These are phyloP conservation scores for Plasmodium blacklocki DNA, from an alignment of 169 alveolate species.

Conservation along the genomic window DNA sequence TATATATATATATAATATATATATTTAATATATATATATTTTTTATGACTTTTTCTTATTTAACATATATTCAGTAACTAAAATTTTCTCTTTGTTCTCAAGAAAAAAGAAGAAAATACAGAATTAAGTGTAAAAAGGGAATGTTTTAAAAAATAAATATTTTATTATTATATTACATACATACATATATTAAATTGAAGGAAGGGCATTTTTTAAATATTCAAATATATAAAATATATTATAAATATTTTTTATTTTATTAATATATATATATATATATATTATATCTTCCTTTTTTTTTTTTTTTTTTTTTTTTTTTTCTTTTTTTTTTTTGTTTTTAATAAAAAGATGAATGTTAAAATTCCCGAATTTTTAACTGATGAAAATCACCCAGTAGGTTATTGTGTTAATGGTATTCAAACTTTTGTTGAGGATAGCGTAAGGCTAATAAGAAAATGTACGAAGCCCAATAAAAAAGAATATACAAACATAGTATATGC, in stretches of 20 bases:
- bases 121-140: too few relatives aligned
- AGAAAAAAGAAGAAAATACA: too few relatives aligned
- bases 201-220: too few relatives aligned
- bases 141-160: too few relatives aligned
- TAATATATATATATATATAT: neutral
- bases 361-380: conserved; percentile 84
- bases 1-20: too few relatives aligned
- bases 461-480: conserved; percentile 96
- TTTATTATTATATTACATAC: too few relatives aligned
- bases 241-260: neutral
- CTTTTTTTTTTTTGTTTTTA: neutral
- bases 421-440: conserved; percentile 92
- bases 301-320: neutral
- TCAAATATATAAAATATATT: too few relatives aligned
- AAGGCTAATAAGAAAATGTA: conserved; percentile 94
- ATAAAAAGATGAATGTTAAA: conserved; percentile 25
- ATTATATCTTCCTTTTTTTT: neutral
- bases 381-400: conserved; percentile 88
- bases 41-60: too few relatives aligned
- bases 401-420: conserved; percentile 84
- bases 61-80: too few relatives aligned
- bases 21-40: too few relatives aligned
- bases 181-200: too few relatives aligned
- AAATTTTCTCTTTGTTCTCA: too few relatives aligned
- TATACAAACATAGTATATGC: conserved; percentile 87